Base-by-base conservation (phyloP, 768 basidiomycete species). In the Naganishia vishniacii region DNA sequence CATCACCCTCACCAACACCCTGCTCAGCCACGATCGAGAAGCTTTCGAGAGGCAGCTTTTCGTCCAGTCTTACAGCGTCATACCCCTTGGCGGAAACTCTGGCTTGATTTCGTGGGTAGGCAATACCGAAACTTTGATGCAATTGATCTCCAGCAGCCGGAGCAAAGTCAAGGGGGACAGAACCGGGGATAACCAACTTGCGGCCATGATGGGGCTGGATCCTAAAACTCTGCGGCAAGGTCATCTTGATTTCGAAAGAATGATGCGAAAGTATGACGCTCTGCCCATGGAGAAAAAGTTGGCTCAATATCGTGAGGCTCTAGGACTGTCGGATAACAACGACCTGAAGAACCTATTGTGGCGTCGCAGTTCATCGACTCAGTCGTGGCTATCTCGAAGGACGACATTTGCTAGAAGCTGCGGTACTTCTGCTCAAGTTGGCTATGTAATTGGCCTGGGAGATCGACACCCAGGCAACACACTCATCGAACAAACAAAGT, bases 391-490 rank as follows among this genome's bases (percentile, higher is more conserved):
- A 25, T 67, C 66, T 40, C 60, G 76, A 26, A 48, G 76, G 25
- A 77, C 74, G 25, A 72, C 72, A 28, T 77, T 77, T 62, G 73
- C 74, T 2, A 67, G 76, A 32, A 74, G 74, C 0, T 53, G 75
- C 16, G 71, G 71, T 1, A 66, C 68, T 18, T 70, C 68, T 26
- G 67, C 68, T 11, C 75, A 78, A 67, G 73, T 79, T 16, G 79
- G 79, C 0, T 73, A 77, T 59, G 70, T 79, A 29, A 75, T 79
- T 37, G 79, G 79, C 13, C 60, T 80, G 12, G 79, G 79, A 3
- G 79, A 80, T 64, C 68, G 79, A 37, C 79, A 80, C 65, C 75
- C 75, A 3, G 73, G 72, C 12, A 80, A 80, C 58, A 65, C 68
- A 32, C 59, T 72, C 11, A 61, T 72, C 18, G 72, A 78, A 41